Evolutionary conservation across 2,329 filamentous ascomycete species (phyloP).

Genomic region (Colletotrichum kahawae): DNA sequence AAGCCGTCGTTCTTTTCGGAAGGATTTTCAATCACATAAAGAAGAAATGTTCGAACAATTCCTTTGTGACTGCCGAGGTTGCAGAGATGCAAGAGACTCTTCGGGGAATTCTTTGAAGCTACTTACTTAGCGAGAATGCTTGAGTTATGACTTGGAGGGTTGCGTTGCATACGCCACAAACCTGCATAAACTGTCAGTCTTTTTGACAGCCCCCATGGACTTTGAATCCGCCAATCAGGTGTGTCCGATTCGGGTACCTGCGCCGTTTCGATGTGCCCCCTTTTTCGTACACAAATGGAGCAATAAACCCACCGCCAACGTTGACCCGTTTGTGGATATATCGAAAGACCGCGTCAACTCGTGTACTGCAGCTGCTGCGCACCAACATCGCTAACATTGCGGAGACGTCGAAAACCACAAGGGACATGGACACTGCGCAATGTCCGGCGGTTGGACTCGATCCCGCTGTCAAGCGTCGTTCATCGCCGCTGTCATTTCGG

Average conservation of each 20-base stretch:
- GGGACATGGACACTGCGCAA: neutral
- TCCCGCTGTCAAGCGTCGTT: neutral
- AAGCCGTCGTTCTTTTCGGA: neutral
- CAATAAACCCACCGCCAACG: neutral
- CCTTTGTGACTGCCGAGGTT: neutral
- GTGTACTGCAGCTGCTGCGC: neutral
- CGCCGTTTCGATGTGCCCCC: neutral
- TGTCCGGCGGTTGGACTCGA: neutral
- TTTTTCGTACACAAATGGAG: neutral
- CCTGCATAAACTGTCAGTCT: neutral
- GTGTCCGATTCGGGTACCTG: neutral
- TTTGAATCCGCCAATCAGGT: neutral
- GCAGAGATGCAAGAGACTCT: neutral
- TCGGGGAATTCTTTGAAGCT: neutral
- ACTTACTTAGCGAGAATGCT: neutral
- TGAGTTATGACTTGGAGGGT: neutral
- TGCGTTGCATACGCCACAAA: neutral
- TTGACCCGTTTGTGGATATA: conserved; percentile 14
- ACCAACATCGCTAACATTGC: neutral
- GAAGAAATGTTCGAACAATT: neutral
- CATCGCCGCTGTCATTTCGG: conserved; percentile 2
- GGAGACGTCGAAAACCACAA: neutral
- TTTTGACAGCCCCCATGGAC: neutral
- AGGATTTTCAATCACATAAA: neutral
- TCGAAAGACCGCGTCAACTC: neutral